Conservation (phyloP, 192 early-diverging fungal genomes). For the Cladochytrium replicatum region DNA sequence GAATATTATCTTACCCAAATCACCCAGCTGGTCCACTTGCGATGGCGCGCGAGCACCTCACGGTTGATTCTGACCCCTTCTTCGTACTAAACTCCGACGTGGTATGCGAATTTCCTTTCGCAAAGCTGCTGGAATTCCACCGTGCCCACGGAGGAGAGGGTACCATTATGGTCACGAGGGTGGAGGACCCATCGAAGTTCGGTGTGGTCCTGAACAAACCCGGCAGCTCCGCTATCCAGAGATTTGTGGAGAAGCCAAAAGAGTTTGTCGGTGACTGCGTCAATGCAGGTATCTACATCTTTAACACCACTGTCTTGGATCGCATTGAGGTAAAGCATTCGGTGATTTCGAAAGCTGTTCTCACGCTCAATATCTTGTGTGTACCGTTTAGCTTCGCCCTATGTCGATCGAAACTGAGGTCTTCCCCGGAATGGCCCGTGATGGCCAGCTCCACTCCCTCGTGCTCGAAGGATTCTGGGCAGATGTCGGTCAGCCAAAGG, state of each 20-base stretch:
- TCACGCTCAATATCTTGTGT: not conserved
- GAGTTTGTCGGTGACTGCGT: constrained; percentile 94
- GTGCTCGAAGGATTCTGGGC: constrained; percentile 96
- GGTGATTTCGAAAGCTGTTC: not conserved
- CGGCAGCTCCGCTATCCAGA: constrained; percentile 62
- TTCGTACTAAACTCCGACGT: constrained; percentile 99
- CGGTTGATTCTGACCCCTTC: constrained; percentile 78
- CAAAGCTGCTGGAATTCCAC: constrained; percentile 82
- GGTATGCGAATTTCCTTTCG: constrained; percentile 87
- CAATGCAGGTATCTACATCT: constrained; percentile 98
- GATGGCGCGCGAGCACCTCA: constrained; percentile 34
- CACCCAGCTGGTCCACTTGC: constrained; percentile 39
- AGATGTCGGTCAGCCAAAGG: constrained; percentile 98
- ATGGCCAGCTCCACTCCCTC: constrained; percentile 82
- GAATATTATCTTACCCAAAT: not conserved
- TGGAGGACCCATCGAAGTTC: constrained; percentile 98
- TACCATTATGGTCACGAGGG: constrained; percentile 93
- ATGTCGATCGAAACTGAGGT: constrained; percentile 97
- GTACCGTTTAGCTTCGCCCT: constrained; percentile 54
- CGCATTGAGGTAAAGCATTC: constrained; percentile 62
- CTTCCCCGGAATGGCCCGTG: constrained; percentile 85
- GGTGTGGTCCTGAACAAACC: constrained; percentile 85
- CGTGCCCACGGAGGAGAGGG: constrained; percentile 81
- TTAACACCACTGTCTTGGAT: constrained; percentile 82
- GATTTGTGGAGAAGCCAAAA: constrained; percentile 96